Evolutionary conservation across 2,329 filamentous ascomycete species (phyloP), one percentile per base, ranked within the genome.

Genomic region (Mycogone perniciosa): DNA sequence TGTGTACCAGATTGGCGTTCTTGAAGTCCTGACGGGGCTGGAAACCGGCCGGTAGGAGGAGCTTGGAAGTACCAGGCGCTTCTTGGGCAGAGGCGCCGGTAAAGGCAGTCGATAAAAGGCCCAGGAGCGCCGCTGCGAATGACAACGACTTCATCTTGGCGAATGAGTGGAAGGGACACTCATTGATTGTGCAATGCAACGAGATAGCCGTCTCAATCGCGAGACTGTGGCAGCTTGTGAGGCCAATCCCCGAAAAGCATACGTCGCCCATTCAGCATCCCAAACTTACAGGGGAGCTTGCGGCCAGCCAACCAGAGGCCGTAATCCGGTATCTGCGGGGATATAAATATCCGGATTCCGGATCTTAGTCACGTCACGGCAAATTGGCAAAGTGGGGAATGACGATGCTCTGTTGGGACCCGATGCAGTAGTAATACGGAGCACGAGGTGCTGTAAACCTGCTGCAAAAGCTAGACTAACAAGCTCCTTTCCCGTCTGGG

Each of bases 11-110:
- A 68, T 99, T 97, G 70, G 79, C 80, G 71, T 99, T 96, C 74
- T 91, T 89, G 76, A 96, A 99, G 59, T 91, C 88, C 67, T 89
- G 88, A 10, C 91, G 86, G 48, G 92, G 90, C 69, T 81, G 86
- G 75, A 96, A 96, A 55, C 77, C 76, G 59, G 80, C 69, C 40
- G 83, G 81, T 54, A 82, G 74, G 50, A 75, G 76, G 62, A 78
- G 68, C 67, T 81, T 81, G 57, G 82, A 79, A 51, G 79, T 75
- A 59, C 30, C 26, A n/a, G 20, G 20, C 20, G 20, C 20, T 20
- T 20, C 20, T 20, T 20, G 20, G 20, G 20, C 20, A 20, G 77
- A 72, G 54, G 64, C 62, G 62, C 59, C 61, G 54, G 70, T 69
- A 54, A 77, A 65, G 53, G 69, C 65, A 46, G 73, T 66, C 45